Conservation (phyloP, 106 monocot species). For the Dendrobium huoshanense region DNA sequence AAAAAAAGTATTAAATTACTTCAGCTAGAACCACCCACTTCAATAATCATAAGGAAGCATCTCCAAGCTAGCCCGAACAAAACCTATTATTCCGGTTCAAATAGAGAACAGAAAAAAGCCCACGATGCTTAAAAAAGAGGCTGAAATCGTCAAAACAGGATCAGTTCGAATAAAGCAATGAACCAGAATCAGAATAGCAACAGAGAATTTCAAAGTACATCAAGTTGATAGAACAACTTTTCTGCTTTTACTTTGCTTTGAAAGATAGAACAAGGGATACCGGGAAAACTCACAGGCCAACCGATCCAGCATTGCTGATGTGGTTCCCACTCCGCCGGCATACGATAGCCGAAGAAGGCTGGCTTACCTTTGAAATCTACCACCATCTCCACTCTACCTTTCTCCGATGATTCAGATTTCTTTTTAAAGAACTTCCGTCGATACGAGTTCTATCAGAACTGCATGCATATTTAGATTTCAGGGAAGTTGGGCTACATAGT, state of each 20-base stretch:
- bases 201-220: not conserved
- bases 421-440: not conserved
- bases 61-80: not conserved
- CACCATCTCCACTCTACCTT: conserved; percentile 4
- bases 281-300: conserved; percentile 43
- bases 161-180: not conserved
- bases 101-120: not conserved
- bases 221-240: not conserved
- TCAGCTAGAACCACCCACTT: not conserved
- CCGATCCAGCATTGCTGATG: conserved; percentile 69
- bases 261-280: not conserved
- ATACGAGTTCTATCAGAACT: not conserved
- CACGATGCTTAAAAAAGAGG: not conserved
- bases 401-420: not conserved
- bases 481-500: not conserved
- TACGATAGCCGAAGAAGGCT: conserved; percentile 35
- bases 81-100: not conserved
- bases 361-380: conserved; percentile 13
- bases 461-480: not conserved
- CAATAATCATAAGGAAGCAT: not conserved
- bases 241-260: not conserved
- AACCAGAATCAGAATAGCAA: not conserved
- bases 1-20: not conserved
- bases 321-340: conserved; percentile 77
- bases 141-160: not conserved